Evolutionary conservation across 2,329 filamentous ascomycete genomes (phyloP).

Genomic region (Gliomastix tumulicola): DNA sequence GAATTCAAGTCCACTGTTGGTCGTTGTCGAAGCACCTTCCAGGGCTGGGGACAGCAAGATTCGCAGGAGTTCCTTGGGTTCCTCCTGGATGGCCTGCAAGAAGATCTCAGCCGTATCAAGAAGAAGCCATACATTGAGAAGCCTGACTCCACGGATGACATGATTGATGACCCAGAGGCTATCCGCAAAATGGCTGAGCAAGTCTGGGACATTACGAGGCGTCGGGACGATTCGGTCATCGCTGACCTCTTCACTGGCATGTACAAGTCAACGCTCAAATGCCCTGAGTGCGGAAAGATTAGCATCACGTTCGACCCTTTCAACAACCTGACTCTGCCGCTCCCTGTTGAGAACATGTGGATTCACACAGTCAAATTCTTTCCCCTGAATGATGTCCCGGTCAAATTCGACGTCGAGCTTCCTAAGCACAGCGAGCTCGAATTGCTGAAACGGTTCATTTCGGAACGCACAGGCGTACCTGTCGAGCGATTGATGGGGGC

Average conservation of each 20-base stretch:
- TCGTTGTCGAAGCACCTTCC: constrained; percentile 76
- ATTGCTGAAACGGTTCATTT: constrained; percentile 61
- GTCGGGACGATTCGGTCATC: constrained; percentile 89
- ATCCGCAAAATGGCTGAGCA: constrained; percentile 80
- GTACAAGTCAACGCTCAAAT: constrained; percentile 96
- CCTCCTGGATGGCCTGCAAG: constrained; percentile 86
- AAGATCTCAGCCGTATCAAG: constrained; percentile 87
- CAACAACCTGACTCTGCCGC: constrained; percentile 84
- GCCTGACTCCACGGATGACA: constrained; percentile 94
- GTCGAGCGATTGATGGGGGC: constrained; percentile 64
- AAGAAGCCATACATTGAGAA: constrained; percentile 98
- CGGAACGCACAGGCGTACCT: constrained; percentile 59
- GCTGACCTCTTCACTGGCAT: constrained; percentile 95
- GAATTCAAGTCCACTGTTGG: constrained; percentile 81
- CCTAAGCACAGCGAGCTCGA: constrained; percentile 69
- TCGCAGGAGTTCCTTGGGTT: constrained; percentile 97
- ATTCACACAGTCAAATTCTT: constrained; percentile 68
- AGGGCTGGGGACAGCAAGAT: constrained; percentile 93
- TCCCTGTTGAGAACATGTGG: constrained; percentile 84
- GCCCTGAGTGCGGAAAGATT: constrained; percentile 85
- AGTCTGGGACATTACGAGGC: constrained; percentile 87
- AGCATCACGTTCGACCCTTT: constrained; percentile 99
- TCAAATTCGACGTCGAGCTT: constrained; percentile 71
- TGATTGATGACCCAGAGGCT: constrained; percentile 74
- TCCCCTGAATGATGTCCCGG: constrained; percentile 64